Percentiles rank a stretch among this genome's conserved stretches.
Evolutionary conservation across 192 early-diverging fungal genomes (phyloP).

Genomic region (Podochytrium sp.): DNA sequence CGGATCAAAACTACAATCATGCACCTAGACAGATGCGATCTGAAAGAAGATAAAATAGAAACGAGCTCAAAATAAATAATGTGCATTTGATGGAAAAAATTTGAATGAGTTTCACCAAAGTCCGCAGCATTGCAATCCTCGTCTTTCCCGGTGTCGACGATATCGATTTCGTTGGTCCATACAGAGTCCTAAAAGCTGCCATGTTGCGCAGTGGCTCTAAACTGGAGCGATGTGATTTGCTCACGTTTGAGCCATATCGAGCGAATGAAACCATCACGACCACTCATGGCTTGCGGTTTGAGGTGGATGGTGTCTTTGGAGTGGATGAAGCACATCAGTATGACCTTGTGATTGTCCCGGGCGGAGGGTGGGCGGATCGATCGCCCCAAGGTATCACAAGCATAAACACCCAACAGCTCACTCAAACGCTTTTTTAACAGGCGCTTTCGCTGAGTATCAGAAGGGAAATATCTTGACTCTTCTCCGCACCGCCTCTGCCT

Average conservation of each 20-base stretch:
- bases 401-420: too few relatives aligned
- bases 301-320: background rate
- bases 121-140: conserved; percentile 8
- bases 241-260: background rate
- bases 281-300: background rate
- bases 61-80: too few relatives aligned
- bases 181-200: background rate
- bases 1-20: too few relatives aligned
- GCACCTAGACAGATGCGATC: too few relatives aligned
- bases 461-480: background rate
- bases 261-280: background rate
- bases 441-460: conserved; percentile 6
- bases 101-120: background rate
- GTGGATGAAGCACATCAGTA: background rate
- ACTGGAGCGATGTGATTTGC: background rate
- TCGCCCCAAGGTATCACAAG: background rate
- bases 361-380: conserved; percentile 3
- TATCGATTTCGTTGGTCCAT: background rate
- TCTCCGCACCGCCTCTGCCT: background rate
- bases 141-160: conserved; percentile 19
- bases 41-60: too few relatives aligned
- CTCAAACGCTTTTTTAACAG: background rate
- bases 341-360: conserved; percentile 1
- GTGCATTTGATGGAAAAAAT: too few relatives aligned
- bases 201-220: background rate